These are phyloP conservation scores for Vitellaria paradoxa DNA, from an alignment of 179 eudicot species.

Conservation along the genomic window DNA sequence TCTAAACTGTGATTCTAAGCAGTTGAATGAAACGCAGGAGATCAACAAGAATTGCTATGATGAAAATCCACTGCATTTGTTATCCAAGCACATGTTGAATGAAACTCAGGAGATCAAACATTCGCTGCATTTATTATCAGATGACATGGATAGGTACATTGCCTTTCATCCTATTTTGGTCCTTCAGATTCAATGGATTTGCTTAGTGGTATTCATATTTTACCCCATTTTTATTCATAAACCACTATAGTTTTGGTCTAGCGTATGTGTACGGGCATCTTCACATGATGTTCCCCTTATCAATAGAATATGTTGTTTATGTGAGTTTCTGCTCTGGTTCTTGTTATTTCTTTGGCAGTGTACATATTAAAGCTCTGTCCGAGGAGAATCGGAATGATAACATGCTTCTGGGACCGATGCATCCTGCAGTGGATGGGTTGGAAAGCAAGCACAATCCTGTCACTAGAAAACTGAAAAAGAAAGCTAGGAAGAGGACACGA, in stretches of 20 bases:
- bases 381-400: conserved; percentile 17
- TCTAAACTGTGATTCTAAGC: not conserved
- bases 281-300: not conserved
- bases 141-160: conserved; percentile 10
- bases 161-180: not conserved
- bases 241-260: not conserved
- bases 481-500: conserved; percentile 44
- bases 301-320: not conserved
- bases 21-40: conserved; percentile 17
- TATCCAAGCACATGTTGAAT: conserved; percentile 3
- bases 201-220: not conserved
- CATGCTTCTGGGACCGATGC: conserved; percentile 12
- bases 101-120: too few relatives aligned
- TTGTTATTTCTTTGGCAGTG: conserved; percentile 19
- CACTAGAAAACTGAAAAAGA: conserved; percentile 43
- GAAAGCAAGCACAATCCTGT: conserved; percentile 18
- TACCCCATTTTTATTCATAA: not conserved
- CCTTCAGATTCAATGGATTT: not conserved
- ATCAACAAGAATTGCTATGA: conserved; percentile 17
- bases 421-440: conserved; percentile 17
- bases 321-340: not conserved
- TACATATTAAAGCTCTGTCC: not conserved
- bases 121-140: too few relatives aligned
- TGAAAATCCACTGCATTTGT: conserved; percentile 13
- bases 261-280: not conserved